These are phyloP conservation scores for Erigeron canadensis DNA, from an alignment of 129 eudicot genomes.

Conservation along the genomic window DNA sequence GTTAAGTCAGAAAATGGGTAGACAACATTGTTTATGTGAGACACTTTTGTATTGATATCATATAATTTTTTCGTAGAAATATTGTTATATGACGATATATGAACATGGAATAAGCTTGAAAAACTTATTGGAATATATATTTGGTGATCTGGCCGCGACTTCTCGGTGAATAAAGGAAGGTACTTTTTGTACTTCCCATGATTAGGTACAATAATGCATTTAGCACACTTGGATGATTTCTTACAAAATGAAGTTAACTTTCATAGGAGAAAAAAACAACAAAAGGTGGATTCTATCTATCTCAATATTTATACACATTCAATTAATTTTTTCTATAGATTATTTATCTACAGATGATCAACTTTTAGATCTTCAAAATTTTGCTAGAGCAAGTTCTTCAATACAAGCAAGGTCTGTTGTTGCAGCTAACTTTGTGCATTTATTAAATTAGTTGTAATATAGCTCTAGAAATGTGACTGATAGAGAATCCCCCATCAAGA, in stretches of 20 bases:
- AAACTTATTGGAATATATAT: too few species aligned
- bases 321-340: neutral
- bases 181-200: neutral
- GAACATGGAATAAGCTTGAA: too few species aligned
- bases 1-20: too few species aligned
- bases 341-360: conserved; percentile 22
- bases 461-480: conserved; percentile 15
- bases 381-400: conserved; percentile 14
- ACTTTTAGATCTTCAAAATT: conserved; percentile 12
- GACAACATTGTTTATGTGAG: too few species aligned
- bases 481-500: neutral
- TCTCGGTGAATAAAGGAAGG: conserved; percentile 21
- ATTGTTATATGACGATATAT: too few species aligned
- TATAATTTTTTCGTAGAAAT: too few species aligned
- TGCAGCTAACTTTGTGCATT: conserved; percentile 8
- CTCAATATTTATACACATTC: neutral
- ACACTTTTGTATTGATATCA: too few species aligned
- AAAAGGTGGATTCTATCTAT: conserved; percentile 5
- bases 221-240: neutral
- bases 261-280: conserved; percentile 11
- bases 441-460: neutral
- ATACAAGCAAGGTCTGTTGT: conserved; percentile 7
- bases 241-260: conserved; percentile 9
- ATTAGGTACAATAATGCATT: conserved; percentile 9
- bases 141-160: too few species aligned